A percentile compares a stretch with the other conserved stretches of the same genome.
These are phyloP conservation scores for Hypericum androsaemum DNA, from an alignment of 345 rosid genomes.

Conservation along the genomic window DNA sequence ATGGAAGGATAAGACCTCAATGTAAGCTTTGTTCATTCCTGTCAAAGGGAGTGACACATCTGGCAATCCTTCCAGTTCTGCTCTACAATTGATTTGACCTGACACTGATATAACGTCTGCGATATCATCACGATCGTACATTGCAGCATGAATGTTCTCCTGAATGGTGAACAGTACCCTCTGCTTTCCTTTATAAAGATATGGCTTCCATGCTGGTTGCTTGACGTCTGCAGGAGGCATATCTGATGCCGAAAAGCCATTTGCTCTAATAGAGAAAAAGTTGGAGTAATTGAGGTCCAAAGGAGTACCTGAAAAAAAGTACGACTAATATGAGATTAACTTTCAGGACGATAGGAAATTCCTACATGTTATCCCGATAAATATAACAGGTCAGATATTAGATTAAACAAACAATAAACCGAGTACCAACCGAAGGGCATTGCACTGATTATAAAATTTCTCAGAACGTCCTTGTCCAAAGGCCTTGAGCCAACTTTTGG, in stretches of 20 bases:
- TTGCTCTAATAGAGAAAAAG: constrained; percentile 48
- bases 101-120: constrained; percentile 74
- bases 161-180: constrained; percentile 65
- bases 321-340: constrained; percentile 3
- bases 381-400: constrained; percentile 12
- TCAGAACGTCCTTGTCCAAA: constrained; percentile 67
- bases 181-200: constrained; percentile 83
- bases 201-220: constrained; percentile 96
- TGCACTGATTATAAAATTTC: constrained; percentile 61
- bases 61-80: constrained; percentile 87
- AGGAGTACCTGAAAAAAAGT: constrained; percentile 52
- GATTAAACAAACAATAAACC: constrained; percentile 19
- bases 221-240: constrained; percentile 67
- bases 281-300: constrained; percentile 70
- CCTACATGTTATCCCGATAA: constrained; percentile 6
- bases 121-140: constrained; percentile 87
- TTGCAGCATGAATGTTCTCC: constrained; percentile 69
- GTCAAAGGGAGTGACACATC: constrained; percentile 80
- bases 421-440: constrained; percentile 86
- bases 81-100: constrained; percentile 85
- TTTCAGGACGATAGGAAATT: not conserved
- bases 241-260: constrained; percentile 75
- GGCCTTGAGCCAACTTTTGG: constrained; percentile 66
- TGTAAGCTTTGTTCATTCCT: constrained; percentile 48
- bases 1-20: constrained; percentile 79